Evolutionary conservation across 768 basidiomycete genomes (phyloP).

Genomic region (Galerina marginata): DNA sequence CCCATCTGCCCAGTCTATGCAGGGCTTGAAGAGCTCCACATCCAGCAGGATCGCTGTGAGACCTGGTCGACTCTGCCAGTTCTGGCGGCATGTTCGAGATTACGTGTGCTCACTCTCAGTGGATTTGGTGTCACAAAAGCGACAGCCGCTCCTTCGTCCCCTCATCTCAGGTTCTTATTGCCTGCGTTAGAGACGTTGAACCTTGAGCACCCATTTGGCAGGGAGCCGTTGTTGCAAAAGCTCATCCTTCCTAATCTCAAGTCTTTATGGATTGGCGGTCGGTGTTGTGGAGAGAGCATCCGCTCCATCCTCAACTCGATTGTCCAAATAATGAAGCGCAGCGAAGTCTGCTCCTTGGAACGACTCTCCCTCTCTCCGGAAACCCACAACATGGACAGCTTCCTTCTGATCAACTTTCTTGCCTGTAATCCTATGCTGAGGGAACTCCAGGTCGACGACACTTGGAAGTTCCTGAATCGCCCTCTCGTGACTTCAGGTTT

Average conservation of each 20-base stretch:
- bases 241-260: slow-evolving; percentile 18
- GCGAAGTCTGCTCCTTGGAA: slow-evolving; percentile 16
- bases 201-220: slow-evolving; percentile 21
- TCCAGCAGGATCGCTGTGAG: slow-evolving; percentile 18
- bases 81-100: slow-evolving; percentile 12
- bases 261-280: slow-evolving; percentile 14
- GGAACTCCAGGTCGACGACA: slow-evolving; percentile 17
- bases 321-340: slow-evolving; percentile 17
- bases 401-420: slow-evolving; percentile 14
- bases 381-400: slow-evolving; percentile 6
- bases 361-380: slow-evolving; percentile 15
- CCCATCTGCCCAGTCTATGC: slow-evolving; percentile 7
- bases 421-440: slow-evolving; percentile 7
- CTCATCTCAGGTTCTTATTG: slow-evolving; percentile 2
- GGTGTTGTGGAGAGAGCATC: slow-evolving; percentile 10
- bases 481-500: slow-evolving; percentile 11
- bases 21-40: slow-evolving; percentile 19
- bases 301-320: slow-evolving; percentile 12
- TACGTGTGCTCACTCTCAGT: slow-evolving; percentile 18
- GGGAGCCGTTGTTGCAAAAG: slow-evolving; percentile 13
- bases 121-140: slow-evolving; percentile 17
- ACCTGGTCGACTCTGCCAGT: slow-evolving; percentile 17
- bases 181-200: slow-evolving; percentile 18
- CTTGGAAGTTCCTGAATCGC: slow-evolving; percentile 4
- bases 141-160: neutral